Evolutionary conservation across 2,329 filamentous ascomycete species (phyloP), one percentile per base, ranked within the genome.

Genomic region (Neocatenulostroma microsporum): DNA sequence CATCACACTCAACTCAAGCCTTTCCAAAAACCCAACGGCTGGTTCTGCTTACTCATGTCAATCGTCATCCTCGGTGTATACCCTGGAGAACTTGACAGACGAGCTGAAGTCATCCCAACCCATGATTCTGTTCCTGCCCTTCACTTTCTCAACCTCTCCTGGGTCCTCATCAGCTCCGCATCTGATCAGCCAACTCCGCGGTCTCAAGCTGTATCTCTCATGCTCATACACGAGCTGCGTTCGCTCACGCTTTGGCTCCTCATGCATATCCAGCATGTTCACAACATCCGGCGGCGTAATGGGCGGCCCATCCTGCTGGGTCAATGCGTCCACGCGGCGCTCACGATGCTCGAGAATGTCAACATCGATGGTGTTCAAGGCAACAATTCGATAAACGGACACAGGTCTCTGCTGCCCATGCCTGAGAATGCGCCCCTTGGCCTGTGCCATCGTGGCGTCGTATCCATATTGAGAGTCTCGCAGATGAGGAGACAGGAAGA

Each of bases 351-450:
- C 62, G 1, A 70, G 42, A 12, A 69, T 62, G 40, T 69, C 66
- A 1, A 69, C 61, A 24, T 70, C 66, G 25, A 70, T 64, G 1
- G 66, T 69, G 55, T 93, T 82, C 54, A 95, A 82, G 9, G 86
- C 91, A 7, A 94, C 80, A 14, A 96, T 79, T 2, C 89, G 69
- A 50, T 79, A 79, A 12, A 80, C 67, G 36, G 74, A 63, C 2
- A 82, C 77, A 2, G 55, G 53, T 47, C 70, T 73, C 24, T 58
- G 56, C 49, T 83, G 78, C 0, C 75, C 73, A 38, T 71, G 76
- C 2, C 79, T 66, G 5, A 69, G 65, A 7, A 69, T 67, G 24
- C 79, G 69, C 2, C 78, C 79, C 14, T 81, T 73, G 0, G 77
- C 77, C 43, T 83, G 79, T 0, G 65, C 70, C 70, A 80, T 80